phyloP scores from a whole-genome alignment of 352 stramenopile genomes.

The Saprolegnia diclina region DNA sequence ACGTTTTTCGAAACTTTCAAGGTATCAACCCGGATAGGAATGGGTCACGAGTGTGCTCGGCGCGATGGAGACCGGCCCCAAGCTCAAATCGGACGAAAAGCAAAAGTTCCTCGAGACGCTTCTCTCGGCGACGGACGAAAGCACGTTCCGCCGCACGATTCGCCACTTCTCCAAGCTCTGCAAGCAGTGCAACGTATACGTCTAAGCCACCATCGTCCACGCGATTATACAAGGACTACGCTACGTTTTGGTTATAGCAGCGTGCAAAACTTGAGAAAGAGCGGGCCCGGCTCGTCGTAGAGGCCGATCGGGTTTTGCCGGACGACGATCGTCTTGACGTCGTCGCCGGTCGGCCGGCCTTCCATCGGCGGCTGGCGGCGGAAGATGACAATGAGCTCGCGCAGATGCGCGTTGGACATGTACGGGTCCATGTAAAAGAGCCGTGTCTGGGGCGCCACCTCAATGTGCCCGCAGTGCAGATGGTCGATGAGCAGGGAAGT shows the following conservation, averaged over 20 bases:
- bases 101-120: constrained; percentile 59
- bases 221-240: not conserved
- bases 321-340: constrained; percentile 1
- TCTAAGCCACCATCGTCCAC: not conserved
- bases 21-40: constrained; percentile 33
- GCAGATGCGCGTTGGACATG: constrained; percentile 20
- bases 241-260: constrained; percentile 12
- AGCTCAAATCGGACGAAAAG: constrained; percentile 54
- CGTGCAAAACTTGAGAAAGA: constrained; percentile 18
- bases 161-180: constrained; percentile 82
- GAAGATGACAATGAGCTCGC: constrained; percentile 8
- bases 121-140: constrained; percentile 54
- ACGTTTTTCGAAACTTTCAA: constrained; percentile 28
- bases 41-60: constrained; percentile 56
- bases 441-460: not conserved
- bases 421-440: constrained; percentile 15
- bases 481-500: not conserved
- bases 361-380: not conserved
- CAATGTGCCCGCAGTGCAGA: constrained; percentile 10
- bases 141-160: constrained; percentile 62
- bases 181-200: constrained; percentile 49
- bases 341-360: constrained; percentile 9
- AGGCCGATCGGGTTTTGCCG: constrained; percentile 6
- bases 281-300: constrained; percentile 16
- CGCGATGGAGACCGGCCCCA: constrained; percentile 31